Conservation (phyloP, 352 stramenopile species). For the Aphanomyces stellatus region DNA sequence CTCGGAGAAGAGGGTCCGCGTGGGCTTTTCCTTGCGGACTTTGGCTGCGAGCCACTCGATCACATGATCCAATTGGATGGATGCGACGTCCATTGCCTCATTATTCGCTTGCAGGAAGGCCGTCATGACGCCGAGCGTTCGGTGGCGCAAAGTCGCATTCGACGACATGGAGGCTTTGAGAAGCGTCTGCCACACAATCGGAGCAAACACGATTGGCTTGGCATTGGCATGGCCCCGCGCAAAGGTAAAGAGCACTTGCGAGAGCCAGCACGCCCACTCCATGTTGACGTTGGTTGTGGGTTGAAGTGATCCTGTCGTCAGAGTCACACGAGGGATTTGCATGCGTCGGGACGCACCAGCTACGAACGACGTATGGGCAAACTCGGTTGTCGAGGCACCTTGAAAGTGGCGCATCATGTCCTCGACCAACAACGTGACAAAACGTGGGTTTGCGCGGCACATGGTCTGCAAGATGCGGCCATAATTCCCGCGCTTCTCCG, state of each 20-base stretch:
- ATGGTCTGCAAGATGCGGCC: background rate
- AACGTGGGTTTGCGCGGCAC: background rate
- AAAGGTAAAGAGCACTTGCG: background rate
- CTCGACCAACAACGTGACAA: background rate
- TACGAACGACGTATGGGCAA: background rate
- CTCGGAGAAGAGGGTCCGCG: background rate
- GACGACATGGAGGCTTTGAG: background rate
- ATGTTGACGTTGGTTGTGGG: background rate
- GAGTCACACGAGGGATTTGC: too few relatives aligned
- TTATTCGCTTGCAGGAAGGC: background rate
- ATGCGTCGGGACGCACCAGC: background rate
- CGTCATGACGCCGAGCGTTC: background rate
- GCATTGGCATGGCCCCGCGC: background rate
- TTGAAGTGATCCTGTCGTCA: too few relatives aligned
- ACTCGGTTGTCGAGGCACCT: background rate
- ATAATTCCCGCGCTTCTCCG: background rate
- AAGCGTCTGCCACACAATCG: constrained; percentile 4
- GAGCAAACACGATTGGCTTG: background rate
- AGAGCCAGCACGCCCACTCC: constrained; percentile 4
- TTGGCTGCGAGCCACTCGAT: constrained; percentile 13
- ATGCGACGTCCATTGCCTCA: background rate
- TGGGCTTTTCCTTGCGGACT: constrained; percentile 11
- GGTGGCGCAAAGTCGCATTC: constrained; percentile 13
- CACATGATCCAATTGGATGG: background rate
- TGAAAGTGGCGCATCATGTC: constrained; percentile 14